phyloP scores from a whole-genome alignment of 441 rosid species.

The Daphne laureola region DNA sequence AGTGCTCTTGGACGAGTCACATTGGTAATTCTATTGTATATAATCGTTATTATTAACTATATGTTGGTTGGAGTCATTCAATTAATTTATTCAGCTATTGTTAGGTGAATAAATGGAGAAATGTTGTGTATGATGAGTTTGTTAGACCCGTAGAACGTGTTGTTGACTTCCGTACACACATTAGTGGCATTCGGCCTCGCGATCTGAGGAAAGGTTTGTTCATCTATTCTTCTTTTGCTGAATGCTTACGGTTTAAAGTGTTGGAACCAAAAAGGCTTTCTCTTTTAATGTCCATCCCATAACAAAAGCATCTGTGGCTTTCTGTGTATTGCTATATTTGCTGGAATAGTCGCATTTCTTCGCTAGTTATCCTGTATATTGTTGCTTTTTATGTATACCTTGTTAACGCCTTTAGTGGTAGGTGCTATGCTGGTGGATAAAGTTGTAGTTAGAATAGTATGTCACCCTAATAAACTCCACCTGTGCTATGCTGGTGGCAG shows the following conservation, averaged over 20 bases:
- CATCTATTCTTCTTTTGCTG: constrained; percentile 1
- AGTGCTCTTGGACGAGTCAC: constrained; percentile 95
- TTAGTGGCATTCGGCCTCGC: constrained; percentile 86
- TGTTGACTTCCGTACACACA: constrained; percentile 77
- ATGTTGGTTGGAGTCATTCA: constrained; percentile 6
- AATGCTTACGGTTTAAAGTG: neutral
- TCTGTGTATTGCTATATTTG: neutral
- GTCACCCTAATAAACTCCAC: too few relatives aligned
- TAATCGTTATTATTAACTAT: neutral
- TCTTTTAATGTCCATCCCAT: neutral
- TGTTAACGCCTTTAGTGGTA: too few relatives aligned
- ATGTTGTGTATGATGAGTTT: constrained; percentile 79
- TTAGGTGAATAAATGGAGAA: constrained; percentile 92
- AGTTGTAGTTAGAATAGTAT: too few relatives aligned
- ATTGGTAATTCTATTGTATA: constrained; percentile 38
- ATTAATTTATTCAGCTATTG: constrained; percentile 20
- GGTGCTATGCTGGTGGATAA: too few relatives aligned
- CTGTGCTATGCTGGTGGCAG: too few relatives aligned
- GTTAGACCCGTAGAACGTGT: constrained; percentile 84
- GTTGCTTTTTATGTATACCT: too few relatives aligned
- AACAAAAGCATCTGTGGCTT: neutral
- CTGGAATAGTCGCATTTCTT: neutral
- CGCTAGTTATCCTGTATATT: neutral
- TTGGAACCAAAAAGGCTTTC: neutral
- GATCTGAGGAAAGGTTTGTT: constrained; percentile 71